Conservation (phyloP, 352 stramenopile species). For the Phytophthora aleatoria region DNA sequence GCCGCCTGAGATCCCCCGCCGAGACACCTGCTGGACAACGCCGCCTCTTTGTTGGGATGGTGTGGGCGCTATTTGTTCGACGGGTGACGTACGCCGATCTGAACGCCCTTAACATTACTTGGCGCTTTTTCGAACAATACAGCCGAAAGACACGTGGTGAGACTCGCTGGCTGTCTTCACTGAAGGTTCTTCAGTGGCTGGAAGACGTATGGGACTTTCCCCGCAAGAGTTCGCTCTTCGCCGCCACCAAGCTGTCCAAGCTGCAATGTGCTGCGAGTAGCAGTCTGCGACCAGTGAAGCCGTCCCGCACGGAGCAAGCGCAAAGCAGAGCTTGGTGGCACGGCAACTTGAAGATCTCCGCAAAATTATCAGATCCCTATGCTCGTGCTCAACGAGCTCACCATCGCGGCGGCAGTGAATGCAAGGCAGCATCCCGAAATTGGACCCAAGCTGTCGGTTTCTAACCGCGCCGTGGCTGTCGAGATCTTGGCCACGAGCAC, state of each 20-base stretch:
- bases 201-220: neutral
- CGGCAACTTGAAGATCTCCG: constrained; percentile 22
- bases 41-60: neutral
- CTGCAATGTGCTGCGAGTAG: neutral
- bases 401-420: constrained; percentile 23
- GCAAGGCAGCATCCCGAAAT: neutral
- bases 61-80: neutral
- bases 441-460: neutral
- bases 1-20: neutral
- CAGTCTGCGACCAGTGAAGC: neutral
- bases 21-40: constrained; percentile 2
- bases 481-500: neutral
- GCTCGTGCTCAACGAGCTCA: constrained; percentile 12
- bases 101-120: constrained; percentile 15
- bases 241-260: neutral
- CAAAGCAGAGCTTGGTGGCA: constrained; percentile 4
- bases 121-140: constrained; percentile 19
- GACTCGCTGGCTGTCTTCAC: neutral
- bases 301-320: neutral
- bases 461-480: neutral
- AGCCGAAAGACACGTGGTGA: neutral
- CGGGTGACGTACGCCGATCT: constrained; percentile 13
- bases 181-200: neutral
- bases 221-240: neutral
- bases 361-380: constrained; percentile 25